phyloP scores from a whole-genome alignment of 306 rosid genomes.

The Arachis stenosperma region DNA sequence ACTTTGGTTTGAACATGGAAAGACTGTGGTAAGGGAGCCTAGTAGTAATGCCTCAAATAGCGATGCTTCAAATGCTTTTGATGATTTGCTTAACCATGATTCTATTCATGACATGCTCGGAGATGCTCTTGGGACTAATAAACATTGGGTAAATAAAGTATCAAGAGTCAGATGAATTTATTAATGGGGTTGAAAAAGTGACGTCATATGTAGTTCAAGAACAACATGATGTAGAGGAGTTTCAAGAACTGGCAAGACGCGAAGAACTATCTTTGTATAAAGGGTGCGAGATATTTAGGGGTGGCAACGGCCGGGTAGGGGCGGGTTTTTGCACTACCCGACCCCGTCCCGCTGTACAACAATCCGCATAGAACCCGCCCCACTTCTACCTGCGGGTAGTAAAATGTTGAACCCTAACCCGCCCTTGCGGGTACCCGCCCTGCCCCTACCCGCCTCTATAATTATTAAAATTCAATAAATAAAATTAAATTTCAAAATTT shows the following conservation, averaged over 20 bases:
- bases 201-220: not conserved
- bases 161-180: not conserved
- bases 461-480: no score
- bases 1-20: not conserved
- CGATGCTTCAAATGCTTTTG: not conserved
- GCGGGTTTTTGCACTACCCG: no score
- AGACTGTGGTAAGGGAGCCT: not conserved
- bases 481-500: no score
- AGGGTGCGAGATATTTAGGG: not conserved
- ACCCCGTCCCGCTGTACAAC: no score
- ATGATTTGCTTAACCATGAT: not conserved
- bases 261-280: not conserved
- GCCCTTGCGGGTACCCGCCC: no score
- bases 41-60: not conserved
- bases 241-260: not conserved
- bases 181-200: no score
- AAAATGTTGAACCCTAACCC: no score
- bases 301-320: no score
- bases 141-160: not conserved
- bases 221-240: not conserved
- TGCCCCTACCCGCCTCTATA: no score
- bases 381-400: no score
- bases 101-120: not conserved
- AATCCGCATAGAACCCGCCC: no score
- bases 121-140: not conserved